Percentiles rank a stretch among this genome's conserved stretches.
These are phyloP conservation scores for Ceratocystis alfenasii DNA, from an alignment of 2,329 filamentous ascomycete genomes.

Conservation along the genomic window DNA sequence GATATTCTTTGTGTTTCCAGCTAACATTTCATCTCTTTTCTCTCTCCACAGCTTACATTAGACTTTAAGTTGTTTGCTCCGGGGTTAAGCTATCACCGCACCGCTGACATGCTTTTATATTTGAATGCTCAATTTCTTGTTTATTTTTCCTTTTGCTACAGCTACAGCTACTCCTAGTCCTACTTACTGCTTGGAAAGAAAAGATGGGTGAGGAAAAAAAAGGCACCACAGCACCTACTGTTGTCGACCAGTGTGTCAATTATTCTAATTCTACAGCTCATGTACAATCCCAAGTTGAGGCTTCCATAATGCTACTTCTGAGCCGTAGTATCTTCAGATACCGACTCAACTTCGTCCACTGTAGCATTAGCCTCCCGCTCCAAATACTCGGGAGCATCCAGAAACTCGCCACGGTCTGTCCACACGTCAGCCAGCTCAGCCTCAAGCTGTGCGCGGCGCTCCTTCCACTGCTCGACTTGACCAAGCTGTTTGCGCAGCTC, in stretches of 20 bases:
- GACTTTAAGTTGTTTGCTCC: neutral
- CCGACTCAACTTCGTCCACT: slow-evolving; percentile 6
- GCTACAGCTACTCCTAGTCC: too few relatives aligned
- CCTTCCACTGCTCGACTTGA: slow-evolving; percentile 76
- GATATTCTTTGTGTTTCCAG: neutral
- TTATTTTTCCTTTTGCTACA: neutral
- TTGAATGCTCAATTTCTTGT: neutral
- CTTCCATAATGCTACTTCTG: neutral
- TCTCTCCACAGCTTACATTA: neutral
- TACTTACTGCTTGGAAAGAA: too few relatives aligned
- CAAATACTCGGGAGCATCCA: slow-evolving; percentile 39
- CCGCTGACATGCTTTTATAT: neutral
- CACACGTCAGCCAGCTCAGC: slow-evolving; percentile 57
- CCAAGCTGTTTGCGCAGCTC: slow-evolving; percentile 69
- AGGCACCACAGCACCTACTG: too few relatives aligned
- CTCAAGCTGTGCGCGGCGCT: slow-evolving; percentile 68
- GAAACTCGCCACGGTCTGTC: slow-evolving; percentile 41
- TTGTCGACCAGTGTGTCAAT: too few relatives aligned
- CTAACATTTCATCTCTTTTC: neutral
- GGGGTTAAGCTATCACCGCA: neutral
- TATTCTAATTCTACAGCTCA: neutral
- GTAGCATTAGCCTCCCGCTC: slow-evolving; percentile 24
- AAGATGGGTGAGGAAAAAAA: too few relatives aligned
- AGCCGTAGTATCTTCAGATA: neutral
- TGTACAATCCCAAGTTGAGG: neutral